phyloP scores from a whole-genome alignment of 2,329 filamentous ascomycete species.

The Arthroderma sp. region DNA sequence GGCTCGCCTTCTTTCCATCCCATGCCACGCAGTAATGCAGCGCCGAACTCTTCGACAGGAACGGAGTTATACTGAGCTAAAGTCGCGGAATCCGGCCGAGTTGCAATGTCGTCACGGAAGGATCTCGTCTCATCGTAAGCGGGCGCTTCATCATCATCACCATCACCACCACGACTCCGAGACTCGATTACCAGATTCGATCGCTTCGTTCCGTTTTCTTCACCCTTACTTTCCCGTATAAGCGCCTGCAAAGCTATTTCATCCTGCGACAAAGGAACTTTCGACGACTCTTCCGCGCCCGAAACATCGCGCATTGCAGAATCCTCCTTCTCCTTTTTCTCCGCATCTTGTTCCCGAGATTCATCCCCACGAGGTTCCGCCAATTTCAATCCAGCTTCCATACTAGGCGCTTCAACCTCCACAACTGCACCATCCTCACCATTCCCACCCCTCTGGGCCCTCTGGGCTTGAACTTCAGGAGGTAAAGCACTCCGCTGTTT shows the following conservation, averaged over 20 bases:
- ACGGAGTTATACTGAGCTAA: conserved; percentile 77
- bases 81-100: conserved; percentile 61
- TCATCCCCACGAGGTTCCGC: conserved; percentile 17
- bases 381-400: conserved; percentile 42
- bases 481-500: conserved; percentile 49
- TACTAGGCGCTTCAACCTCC: conserved; percentile 39
- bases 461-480: conserved; percentile 39
- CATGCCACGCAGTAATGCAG: conserved; percentile 81
- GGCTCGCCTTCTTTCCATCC: conserved; percentile 69
- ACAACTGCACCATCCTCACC: conserved; percentile 25
- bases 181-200: conserved; percentile 43
- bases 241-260: conserved; percentile 55
- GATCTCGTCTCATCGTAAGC: conserved; percentile 39
- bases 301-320: conserved; percentile 16
- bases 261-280: conserved; percentile 40
- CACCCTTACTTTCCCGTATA: conserved; percentile 40
- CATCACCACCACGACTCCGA: conserved; percentile 12
- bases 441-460: conserved; percentile 23
- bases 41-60: conserved; percentile 89
- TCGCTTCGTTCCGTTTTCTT: conserved; percentile 17
- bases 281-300: conserved; percentile 11
- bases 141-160: conserved; percentile 14
- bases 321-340: conserved; percentile 13
- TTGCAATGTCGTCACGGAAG: conserved; percentile 55
- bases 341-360: conserved; percentile 19